Percentiles rank a stretch among this genome's conserved stretches.
Evolutionary conservation across 1,284 basidiomycete species (phyloP).

Genomic region (Bjerkandera adusta): DNA sequence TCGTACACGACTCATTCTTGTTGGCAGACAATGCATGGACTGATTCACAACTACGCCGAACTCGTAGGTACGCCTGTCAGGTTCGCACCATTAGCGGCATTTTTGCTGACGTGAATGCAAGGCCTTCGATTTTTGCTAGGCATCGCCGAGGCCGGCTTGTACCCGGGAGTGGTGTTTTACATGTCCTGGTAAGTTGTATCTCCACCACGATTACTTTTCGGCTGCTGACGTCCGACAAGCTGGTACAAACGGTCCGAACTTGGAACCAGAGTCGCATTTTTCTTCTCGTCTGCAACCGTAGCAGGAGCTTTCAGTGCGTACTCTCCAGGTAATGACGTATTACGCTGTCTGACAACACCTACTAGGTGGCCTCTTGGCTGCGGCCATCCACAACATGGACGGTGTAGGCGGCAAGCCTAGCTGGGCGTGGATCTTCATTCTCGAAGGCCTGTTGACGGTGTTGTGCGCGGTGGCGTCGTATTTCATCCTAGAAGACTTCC

Average conservation of each 20-base stretch:
- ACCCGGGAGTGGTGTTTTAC: constrained; percentile 38
- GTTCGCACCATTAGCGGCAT: neutral
- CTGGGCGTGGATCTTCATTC: constrained; percentile 73
- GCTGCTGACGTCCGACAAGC: constrained; percentile 15
- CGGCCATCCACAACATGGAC: constrained; percentile 69
- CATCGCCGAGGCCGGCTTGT: constrained; percentile 36
- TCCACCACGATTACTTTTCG: neutral
- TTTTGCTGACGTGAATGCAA: constrained; percentile 13
- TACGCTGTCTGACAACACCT: neutral
- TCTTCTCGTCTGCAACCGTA: constrained; percentile 69
- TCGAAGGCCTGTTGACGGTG: constrained; percentile 73
- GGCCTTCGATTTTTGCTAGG: constrained; percentile 35
- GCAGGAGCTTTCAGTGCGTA: constrained; percentile 65
- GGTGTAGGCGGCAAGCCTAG: constrained; percentile 60
- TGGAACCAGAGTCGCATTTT: constrained; percentile 56
- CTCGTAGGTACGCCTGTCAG: constrained; percentile 26
- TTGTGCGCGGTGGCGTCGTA: constrained; percentile 47
- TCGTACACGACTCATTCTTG: neutral
- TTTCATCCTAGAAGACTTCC: constrained; percentile 59
- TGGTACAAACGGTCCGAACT: constrained; percentile 56
- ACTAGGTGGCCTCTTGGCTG: constrained; percentile 56
- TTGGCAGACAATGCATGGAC: constrained; percentile 31
- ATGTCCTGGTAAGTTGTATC: constrained; percentile 31
- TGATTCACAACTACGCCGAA: constrained; percentile 30
- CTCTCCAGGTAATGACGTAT: constrained; percentile 5